Evolutionary conservation across 768 basidiomycete species (phyloP), one percentile per base, ranked within the genome.

Genomic region (Mycena belliarum): DNA sequence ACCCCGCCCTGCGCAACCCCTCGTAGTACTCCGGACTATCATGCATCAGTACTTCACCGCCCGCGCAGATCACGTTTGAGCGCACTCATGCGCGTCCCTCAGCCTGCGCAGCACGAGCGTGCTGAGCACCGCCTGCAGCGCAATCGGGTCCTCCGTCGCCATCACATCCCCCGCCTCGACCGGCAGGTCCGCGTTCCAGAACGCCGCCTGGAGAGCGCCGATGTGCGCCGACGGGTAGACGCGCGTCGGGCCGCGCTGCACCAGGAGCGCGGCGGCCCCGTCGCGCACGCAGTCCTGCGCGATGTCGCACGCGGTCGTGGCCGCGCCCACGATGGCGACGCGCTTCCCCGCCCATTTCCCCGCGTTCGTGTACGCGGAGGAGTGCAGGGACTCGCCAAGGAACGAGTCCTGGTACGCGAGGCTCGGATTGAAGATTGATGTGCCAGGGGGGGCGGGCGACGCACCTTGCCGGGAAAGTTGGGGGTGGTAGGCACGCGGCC

Each of bases 281-380:
- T 45, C 62, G 9, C 54, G 37, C 8, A 28, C 32, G 28, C 54
- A 63, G 54, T 63, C 62, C 7, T 47, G 50, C 23, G 62, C 57
- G 40, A 63, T 49, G 48, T 63, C 62, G 38, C 57, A 59, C 35
- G 57, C 62, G 43, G 58, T 59, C 9, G 81, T 82, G 51, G 77
- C 78, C 38, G 82, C 70, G 5, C 83, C 83, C 11, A 84, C 69
- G 11, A 85, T 76, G 10, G 75, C 70, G 6, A 83, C 82, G 63
- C 79, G 84, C 70, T 83, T 84, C 35, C 80, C 83, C 5, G 65
- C 49, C 63, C 78, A 79, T 28, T 73, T 75, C 18, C 70, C 67
- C 1, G 79, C 78, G 26, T 66, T 64, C 35, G 68, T 71, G 67
- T 83, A 78, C 46, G 66, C 45, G 18, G 65, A 73, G 7, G 83